Evolutionary conservation across 495 filamentous ascomycete species (phyloP), one percentile per base, ranked within the genome.

Genomic region (Penicillium pancosmium): DNA sequence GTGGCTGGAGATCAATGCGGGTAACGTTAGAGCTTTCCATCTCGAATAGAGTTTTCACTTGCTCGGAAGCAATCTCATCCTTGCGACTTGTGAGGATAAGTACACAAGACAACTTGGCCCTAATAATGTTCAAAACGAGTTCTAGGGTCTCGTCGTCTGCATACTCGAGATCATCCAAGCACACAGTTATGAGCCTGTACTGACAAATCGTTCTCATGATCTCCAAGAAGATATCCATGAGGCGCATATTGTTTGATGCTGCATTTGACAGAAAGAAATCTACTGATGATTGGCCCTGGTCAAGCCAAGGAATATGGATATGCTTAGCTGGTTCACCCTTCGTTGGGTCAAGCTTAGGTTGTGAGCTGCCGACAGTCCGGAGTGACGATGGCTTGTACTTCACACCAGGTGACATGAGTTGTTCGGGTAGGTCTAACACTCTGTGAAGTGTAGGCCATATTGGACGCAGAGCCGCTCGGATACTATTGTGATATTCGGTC

Each of bases 101-200:
- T 9, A 91, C 82, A 69, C 94, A 88, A 5, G 89, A 90, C 25
- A 96, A 79, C 63, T 86, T 86, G 5, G 86, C 82, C 44, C 76
- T 74, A 16, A 95, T 82, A 41, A 95, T 88, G 62, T 88, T 86
- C 52, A 84, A 79, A 23, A 96, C 85, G 56, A 96, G 75, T 48
- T 96, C 90, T 38, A 91, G 73, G 5, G 88, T 92, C 64, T 97
- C 92, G 47, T 90, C 84, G 64, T 97, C 92, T 16, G 91, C 90
- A 67, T 88, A 91, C 63, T 96, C 91, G 16, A 95, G 76, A 68
- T 97, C 92, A 65, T 97, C 92, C 6, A 96, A 73, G 61, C 86
- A 91, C 38, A 95, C 83, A 64, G 88, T 91, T 36, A 96, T 91
- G 66, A 95, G 83, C 63, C 88, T 91, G 61, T 88, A 86, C 4